phyloP scores from a whole-genome alignment of 179 eudicot species.

The Amaranthus tricolor region DNA sequence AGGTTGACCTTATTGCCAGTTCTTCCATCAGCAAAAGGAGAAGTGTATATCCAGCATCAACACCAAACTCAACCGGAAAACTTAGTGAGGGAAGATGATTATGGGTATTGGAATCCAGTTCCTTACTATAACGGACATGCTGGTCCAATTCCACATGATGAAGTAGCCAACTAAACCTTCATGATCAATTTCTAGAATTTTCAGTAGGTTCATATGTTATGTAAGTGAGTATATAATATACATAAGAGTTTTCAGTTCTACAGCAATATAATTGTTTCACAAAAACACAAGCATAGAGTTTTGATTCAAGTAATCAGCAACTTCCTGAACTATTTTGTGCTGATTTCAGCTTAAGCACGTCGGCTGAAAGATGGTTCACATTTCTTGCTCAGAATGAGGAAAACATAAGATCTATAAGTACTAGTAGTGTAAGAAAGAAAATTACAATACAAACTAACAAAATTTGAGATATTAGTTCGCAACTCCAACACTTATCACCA shows the following conservation, averaged over 20 bases:
- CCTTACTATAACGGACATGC: conserved; percentile 28
- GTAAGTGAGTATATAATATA: neutral
- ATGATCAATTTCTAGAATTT: neutral
- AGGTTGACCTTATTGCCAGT: neutral
- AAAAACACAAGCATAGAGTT: too few relatives aligned
- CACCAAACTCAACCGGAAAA: neutral
- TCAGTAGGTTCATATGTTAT: neutral
- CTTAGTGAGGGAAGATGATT: conserved; percentile 27
- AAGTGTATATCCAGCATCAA: neutral
- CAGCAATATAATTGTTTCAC: too few relatives aligned
- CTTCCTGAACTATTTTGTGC: too few relatives aligned
- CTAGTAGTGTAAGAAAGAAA: neutral
- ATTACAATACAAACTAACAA: conserved; percentile 7
- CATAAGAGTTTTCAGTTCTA: too few relatives aligned
- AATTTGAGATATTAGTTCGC: neutral
- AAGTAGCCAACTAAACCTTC: conserved; percentile 16
- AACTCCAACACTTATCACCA: conserved; percentile 2
- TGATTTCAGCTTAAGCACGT: too few relatives aligned
- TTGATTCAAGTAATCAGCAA: too few relatives aligned
- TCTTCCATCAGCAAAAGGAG: neutral
- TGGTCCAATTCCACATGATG: conserved; percentile 33
- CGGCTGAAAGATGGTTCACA: neutral
- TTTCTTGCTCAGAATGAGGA: neutral
- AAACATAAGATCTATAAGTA: neutral
- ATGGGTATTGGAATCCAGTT: conserved; percentile 38